Base-by-base conservation (phyloP, 208 protist species). In the Leishmania lainsoni region DNA sequence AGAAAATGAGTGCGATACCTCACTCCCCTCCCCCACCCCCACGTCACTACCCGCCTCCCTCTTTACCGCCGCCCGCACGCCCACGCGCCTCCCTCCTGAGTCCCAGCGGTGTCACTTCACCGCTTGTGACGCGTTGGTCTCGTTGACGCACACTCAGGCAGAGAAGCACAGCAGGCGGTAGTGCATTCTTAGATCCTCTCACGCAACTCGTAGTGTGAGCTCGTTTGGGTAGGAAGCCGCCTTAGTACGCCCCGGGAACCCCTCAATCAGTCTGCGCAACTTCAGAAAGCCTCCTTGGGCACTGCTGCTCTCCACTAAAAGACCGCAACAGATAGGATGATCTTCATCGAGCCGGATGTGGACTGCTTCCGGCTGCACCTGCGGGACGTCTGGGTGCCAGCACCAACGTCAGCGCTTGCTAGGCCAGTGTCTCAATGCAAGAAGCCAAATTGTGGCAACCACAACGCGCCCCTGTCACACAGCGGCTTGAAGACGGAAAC, bases 311-410 rank as follows among this genome's bases (percentile, higher is more conserved):
- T 12, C 17, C n/a, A 52, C 51, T 54, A 66, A 63, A n/a, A 32
- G 6, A 63, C n/a, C 32, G 16, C 39, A 3, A 20, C 1, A 75
- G n/a, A 54, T 39, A 52, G 8, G 22, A 95, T 95, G 92, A 22
- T 95, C 17, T 93, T 90, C 71, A 42, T 90, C 12, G 92, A 95
- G 70, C 90, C 92, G 9, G 92, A 95, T 26, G 83, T 95, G 14
- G 90, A 93, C 76, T 93, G 81, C 81, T 90, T 95, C 68, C 86
- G 83, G 65, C 80, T 95, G 58, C 83, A 84, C n/a, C 79, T 95
- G 65, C 79, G 81, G 32, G 74, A 85, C 35, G 39, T 95, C 32
- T 80, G 83, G 20, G 66, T 95, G 9, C 90, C 92, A 16, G 52
- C 14, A n/a, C 42, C 22, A 75, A 58, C 70, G 69, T 35, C 45